Conservation (phyloP, 2,329 filamentous ascomycete species). For the Colletotrichum spaethianum region DNA sequence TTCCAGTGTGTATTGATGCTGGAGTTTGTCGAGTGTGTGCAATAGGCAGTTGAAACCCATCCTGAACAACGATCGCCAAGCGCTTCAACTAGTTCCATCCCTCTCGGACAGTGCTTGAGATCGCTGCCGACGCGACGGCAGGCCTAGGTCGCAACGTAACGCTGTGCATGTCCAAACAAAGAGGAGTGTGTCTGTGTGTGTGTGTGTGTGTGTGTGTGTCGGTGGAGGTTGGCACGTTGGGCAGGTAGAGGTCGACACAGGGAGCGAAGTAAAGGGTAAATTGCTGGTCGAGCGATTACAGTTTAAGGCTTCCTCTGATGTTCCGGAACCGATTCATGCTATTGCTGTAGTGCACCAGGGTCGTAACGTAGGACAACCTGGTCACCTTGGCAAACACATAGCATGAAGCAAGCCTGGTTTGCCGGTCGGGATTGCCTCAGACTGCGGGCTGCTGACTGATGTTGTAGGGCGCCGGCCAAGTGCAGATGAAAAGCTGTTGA, state of each 20-base stretch:
- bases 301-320: background rate
- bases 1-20: background rate
- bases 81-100: constrained; percentile 21
- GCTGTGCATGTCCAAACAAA: constrained; percentile 8
- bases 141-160: background rate
- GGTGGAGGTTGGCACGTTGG: too few relatives aligned
- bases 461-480: background rate
- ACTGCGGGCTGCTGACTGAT: background rate
- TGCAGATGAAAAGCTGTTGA: background rate
- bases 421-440: background rate
- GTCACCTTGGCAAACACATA: background rate
- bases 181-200: too few relatives aligned
- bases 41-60: constrained; percentile 18
- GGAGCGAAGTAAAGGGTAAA: constrained; percentile 1
- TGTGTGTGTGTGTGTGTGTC: too few relatives aligned
- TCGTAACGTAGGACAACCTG: background rate
- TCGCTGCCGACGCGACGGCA: background rate
- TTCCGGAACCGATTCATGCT: background rate
- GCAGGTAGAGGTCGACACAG: background rate
- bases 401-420: constrained; percentile 6
- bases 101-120: background rate
- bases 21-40: background rate
- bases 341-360: background rate
- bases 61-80: constrained; percentile 21
- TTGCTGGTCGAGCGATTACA: background rate